Percentiles rank a stretch among this genome's conserved stretches.
These are phyloP conservation scores for Senecio squalidus DNA, from an alignment of 140 eudicot species.

Conservation along the genomic window DNA sequence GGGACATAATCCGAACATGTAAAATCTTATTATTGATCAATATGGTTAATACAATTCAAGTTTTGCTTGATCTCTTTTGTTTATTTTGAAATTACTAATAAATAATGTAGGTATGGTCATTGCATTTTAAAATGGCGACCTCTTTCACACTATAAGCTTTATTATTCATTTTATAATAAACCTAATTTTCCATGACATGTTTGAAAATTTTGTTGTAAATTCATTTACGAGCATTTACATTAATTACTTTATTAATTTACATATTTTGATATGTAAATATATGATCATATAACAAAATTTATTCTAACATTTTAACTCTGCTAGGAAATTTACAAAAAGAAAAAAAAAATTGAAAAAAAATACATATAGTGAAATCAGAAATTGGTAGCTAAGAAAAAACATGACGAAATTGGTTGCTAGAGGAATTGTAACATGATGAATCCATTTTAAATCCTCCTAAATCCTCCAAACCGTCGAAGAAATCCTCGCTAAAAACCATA, in stretches of 20 bases:
- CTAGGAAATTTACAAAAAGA: slow-evolving; percentile 15
- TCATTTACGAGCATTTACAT: slow-evolving; percentile 1
- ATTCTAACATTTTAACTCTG: slow-evolving; percentile 16
- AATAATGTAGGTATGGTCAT: neutral
- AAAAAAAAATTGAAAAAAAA: neutral
- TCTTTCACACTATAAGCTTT: slow-evolving; percentile 23
- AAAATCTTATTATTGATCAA: no score
- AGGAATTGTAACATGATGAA: slow-evolving; percentile 17
- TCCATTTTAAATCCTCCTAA: slow-evolving; percentile 40
- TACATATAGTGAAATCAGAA: neutral
- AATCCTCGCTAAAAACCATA: slow-evolving; percentile 50
- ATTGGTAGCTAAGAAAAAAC: slow-evolving; percentile 27
- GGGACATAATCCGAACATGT: no score
- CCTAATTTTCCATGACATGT: slow-evolving; percentile 12
- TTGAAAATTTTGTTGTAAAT: neutral
- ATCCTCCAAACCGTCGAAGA: slow-evolving; percentile 74
- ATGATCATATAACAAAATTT: neutral
- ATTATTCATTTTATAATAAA: neutral
- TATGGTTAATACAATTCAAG: no score
- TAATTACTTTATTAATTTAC: slow-evolving; percentile 5
- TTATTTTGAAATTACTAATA: no score
- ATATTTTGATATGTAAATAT: slow-evolving; percentile 12
- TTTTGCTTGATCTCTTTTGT: no score
- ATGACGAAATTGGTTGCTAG: slow-evolving; percentile 27
- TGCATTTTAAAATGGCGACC: slow-evolving; percentile 10